Evolutionary conservation across 495 filamentous ascomycete genomes (phyloP), one percentile per base, ranked within the genome.

Genomic region (Penicillium argentinense): DNA sequence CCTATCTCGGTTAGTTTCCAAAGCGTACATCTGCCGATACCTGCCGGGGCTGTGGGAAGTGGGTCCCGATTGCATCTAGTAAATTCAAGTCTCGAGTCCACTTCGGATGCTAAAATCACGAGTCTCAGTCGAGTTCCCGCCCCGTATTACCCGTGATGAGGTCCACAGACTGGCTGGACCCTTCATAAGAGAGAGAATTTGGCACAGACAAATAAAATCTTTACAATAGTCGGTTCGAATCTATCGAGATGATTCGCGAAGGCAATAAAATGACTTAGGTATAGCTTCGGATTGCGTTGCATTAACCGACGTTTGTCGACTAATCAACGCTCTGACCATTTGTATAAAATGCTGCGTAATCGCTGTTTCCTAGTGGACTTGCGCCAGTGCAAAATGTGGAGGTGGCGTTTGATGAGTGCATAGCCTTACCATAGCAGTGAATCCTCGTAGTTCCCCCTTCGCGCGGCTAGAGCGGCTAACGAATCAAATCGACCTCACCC

Each of bases 401-500:
- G 33, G 33, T 36, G 33, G 33, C 33, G 33, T 36, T 36, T 36
- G 33, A 36, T 36, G 16, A 19, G 21, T 36, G 16, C 33, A 36
- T 18, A 36, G 33, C 33, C 33, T 21, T 21, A 22, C 33, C 33
- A 36, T 18, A 18, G 21, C 8, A 36, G 17, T 36, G 33, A 18
- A 36, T 36, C 33, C 14, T 36, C 12, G 7, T 8, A 27, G 12
- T 30, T 21, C 24, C 22, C 22, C 30, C 21, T 19, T 45, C 36
- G n/a, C 42, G 42, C 42, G 33, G 33, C 33, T 36, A 36, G 33
- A 36, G 33, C 33, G 42, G 42, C 42, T 36, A 45, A 24, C 13
- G 16, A 16, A 38, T 45, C 21, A 36, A 18, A 45, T 24, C 12
- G 9, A 22, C 7, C 29, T n/a, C 21, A 18, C 8, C 7, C 5